Conservation (phyloP, 208 protist species). For the Trypanosoma vivax region DNA sequence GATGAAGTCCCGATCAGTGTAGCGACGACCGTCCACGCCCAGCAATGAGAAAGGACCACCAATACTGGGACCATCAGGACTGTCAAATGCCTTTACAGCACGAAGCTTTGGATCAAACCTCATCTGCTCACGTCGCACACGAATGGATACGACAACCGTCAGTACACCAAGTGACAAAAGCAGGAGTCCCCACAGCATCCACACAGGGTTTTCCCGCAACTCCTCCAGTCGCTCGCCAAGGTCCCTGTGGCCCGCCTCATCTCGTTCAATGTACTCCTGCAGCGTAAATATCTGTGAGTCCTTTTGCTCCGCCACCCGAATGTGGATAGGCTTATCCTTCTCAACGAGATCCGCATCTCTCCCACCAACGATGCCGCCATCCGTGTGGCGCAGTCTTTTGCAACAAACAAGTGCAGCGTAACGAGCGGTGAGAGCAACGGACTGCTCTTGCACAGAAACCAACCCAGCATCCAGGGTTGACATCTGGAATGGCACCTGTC, state of each 20-base stretch:
- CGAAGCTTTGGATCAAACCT: constrained; percentile 72
- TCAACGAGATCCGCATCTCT: constrained; percentile 70
- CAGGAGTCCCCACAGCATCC: constrained; percentile 70
- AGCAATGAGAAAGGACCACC: constrained; percentile 63
- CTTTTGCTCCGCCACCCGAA: constrained; percentile 63
- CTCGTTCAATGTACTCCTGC: constrained; percentile 71
- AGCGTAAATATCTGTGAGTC: constrained; percentile 76
- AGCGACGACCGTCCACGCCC: constrained; percentile 51
- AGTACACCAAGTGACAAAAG: constrained; percentile 40
- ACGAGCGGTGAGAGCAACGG: background rate
- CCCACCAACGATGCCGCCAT: background rate
- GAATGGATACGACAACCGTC: constrained; percentile 70
- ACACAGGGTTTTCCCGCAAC: constrained; percentile 64
- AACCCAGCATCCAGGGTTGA: no score
- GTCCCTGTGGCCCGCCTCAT: constrained; percentile 44
- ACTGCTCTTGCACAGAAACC: no score
- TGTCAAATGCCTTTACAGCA: constrained; percentile 67
- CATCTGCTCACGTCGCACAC: constrained; percentile 68
- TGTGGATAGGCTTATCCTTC: constrained; percentile 57
- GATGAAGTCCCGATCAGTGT: constrained; percentile 66
- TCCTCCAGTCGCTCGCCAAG: constrained; percentile 50
- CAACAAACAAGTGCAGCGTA: background rate
- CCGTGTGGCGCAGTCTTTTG: background rate
- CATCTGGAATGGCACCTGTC: no score
- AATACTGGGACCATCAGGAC: constrained; percentile 60